These are phyloP conservation scores for Buxus sempervirens DNA, from an alignment of 164 flowering plant genomes.

Conservation along the genomic window DNA sequence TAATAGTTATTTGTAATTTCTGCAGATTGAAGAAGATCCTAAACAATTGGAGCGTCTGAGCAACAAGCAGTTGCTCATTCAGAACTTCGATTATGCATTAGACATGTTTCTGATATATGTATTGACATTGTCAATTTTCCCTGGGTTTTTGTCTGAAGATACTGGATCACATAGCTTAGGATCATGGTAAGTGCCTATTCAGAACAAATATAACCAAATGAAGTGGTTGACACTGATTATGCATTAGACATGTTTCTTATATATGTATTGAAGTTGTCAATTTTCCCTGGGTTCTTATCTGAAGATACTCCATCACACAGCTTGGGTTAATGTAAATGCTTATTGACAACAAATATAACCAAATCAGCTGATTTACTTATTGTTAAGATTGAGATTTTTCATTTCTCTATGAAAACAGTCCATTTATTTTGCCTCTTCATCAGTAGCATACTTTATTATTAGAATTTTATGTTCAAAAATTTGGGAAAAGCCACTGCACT, in stretches of 20 bases:
- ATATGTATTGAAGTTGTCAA: conserved; percentile 53
- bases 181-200: conserved; percentile 33
- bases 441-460: not conserved
- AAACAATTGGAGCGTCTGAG: conserved; percentile 29
- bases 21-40: conserved; percentile 25
- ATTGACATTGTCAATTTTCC: conserved; percentile 55
- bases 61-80: conserved; percentile 38
- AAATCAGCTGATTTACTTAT: not conserved
- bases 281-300: conserved; percentile 58
- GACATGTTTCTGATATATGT: conserved; percentile 52
- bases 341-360: not conserved
- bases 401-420: not conserved
- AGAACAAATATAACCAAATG: not conserved
- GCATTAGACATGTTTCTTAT: conserved; percentile 40
- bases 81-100: conserved; percentile 45
- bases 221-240: conserved; percentile 29
- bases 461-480: no score
- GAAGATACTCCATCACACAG: conserved; percentile 56
- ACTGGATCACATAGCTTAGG: conserved; percentile 54
- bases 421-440: not conserved
- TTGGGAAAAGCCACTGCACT: no score
- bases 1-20: not conserved
- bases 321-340: conserved; percentile 42
- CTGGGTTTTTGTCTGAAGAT: conserved; percentile 59
- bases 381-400: not conserved